Evolutionary conservation across 2,329 filamentous ascomycete genomes (phyloP).

Genomic region (Pseudogymnoascus sp.): DNA sequence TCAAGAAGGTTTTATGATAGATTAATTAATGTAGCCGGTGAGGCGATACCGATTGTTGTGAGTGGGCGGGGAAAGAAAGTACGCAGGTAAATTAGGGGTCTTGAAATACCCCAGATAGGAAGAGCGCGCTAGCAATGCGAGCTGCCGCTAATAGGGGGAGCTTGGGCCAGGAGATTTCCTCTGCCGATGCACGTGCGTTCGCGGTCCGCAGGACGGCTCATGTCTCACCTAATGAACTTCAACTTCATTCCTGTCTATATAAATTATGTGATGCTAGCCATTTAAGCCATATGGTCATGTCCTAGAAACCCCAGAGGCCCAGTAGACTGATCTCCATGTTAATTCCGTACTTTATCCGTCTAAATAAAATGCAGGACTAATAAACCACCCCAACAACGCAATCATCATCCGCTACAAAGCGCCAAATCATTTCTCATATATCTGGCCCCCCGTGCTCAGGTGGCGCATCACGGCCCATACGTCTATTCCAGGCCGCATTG

Average conservation of each 20-base stretch:
- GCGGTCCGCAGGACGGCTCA: neutral
- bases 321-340: neutral
- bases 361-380: neutral
- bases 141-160: constrained; percentile 2
- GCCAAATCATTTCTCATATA: neutral
- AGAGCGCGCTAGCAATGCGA: neutral
- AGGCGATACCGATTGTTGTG: neutral
- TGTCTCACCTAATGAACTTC: neutral
- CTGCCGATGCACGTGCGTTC: neutral
- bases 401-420: neutral
- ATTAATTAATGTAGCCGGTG: neutral
- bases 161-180: neutral
- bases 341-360: neutral
- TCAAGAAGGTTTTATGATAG: neutral
- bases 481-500: constrained; percentile 4
- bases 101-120: constrained; percentile 1
- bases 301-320: neutral
- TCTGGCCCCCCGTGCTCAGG: neutral
- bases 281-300: neutral
- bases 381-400: neutral
- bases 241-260: neutral
- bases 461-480: neutral
- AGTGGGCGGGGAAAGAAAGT: neutral
- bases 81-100: constrained; percentile 3
- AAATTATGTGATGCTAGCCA: neutral